phyloP scores from a whole-genome alignment of 768 basidiomycete species.

The Calvatia gigantea region DNA sequence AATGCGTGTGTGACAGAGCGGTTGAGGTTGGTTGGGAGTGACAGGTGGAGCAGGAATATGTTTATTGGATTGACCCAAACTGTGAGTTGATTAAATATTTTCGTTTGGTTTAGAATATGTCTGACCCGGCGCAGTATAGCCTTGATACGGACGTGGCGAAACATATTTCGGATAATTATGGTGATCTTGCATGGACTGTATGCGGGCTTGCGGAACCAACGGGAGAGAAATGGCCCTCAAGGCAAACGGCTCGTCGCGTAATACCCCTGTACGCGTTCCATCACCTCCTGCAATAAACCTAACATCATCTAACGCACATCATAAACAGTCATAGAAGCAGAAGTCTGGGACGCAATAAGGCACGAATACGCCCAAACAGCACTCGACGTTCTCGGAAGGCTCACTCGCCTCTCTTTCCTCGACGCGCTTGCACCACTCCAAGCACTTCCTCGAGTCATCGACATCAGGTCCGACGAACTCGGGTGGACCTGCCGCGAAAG shows the following conservation, averaged over 20 bases:
- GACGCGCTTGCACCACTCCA: constrained; percentile 84
- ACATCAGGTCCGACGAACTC: constrained; percentile 87
- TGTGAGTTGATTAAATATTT: constrained; percentile 27
- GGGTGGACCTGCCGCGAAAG: constrained; percentile 66
- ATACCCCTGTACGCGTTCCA: constrained; percentile 65
- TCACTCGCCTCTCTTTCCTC: constrained; percentile 89
- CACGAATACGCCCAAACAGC: constrained; percentile 94
- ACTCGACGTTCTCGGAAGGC: constrained; percentile 87
- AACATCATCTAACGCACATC: too few species aligned
- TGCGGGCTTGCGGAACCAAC: constrained; percentile 77
- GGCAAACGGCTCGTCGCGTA: constrained; percentile 66
- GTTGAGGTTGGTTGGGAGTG: constrained; percentile 84
- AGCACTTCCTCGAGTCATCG: constrained; percentile 82
- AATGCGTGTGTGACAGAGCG: constrained; percentile 75
- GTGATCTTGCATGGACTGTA: constrained; percentile 95
- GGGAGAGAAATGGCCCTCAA: constrained; percentile 77
- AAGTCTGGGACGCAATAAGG: constrained; percentile 83
- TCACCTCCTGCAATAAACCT: too few species aligned
- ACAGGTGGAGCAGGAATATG: constrained; percentile 95
- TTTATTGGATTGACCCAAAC: constrained; percentile 94
- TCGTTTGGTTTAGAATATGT: too few species aligned
- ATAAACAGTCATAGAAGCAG: constrained; percentile 88
- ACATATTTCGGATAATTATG: constrained; percentile 91
- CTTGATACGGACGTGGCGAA: constrained; percentile 89
- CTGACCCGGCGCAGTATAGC: constrained; percentile 57